Conservation (phyloP, 2,329 filamentous ascomycete species). For the Hypoxylon sp. region DNA sequence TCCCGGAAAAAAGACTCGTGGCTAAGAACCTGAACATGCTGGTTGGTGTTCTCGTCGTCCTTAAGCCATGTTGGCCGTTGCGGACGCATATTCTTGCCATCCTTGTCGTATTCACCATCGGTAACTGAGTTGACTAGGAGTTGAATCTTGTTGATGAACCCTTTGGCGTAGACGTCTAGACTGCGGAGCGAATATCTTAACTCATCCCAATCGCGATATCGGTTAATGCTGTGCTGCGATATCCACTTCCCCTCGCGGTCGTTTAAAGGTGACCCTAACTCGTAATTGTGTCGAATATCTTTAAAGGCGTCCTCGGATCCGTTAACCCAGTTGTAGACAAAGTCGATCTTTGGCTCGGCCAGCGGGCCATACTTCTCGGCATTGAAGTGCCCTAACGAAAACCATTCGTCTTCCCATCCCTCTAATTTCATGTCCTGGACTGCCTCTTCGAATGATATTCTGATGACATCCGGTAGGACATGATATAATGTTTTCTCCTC, state of each 20-base stretch:
- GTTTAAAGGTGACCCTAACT: constrained; percentile 59
- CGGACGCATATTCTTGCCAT: constrained; percentile 46
- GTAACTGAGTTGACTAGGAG: constrained; percentile 60
- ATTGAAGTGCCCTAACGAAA: constrained; percentile 55
- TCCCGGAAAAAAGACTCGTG: constrained; percentile 61
- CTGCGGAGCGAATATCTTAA: constrained; percentile 61
- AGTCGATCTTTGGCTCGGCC: constrained; percentile 60
- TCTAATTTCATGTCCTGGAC: constrained; percentile 56
- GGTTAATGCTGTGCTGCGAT: constrained; percentile 58
- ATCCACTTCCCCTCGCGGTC: constrained; percentile 59
- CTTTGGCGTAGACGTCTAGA: constrained; percentile 58
- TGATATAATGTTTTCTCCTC: constrained; percentile 42
- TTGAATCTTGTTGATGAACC: constrained; percentile 60
- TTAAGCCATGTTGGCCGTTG: constrained; percentile 59
- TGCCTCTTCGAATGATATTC: constrained; percentile 58
- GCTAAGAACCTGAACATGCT: constrained; percentile 56
- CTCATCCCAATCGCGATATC: constrained; percentile 63
- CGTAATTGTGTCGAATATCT: constrained; percentile 56
- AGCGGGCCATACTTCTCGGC: constrained; percentile 52
- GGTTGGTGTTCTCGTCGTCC: constrained; percentile 51
- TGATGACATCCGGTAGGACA: constrained; percentile 57
- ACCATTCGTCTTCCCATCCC: constrained; percentile 61
- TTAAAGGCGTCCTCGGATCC: constrained; percentile 58
- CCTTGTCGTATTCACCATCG: constrained; percentile 46
- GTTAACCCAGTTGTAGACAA: constrained; percentile 63